Percentiles rank a stretch among this genome's conserved stretches.
These are phyloP conservation scores for Protomyces arabidopsidicola DNA, from an alignment of 1,139 yeast genomes.

Conservation along the genomic window DNA sequence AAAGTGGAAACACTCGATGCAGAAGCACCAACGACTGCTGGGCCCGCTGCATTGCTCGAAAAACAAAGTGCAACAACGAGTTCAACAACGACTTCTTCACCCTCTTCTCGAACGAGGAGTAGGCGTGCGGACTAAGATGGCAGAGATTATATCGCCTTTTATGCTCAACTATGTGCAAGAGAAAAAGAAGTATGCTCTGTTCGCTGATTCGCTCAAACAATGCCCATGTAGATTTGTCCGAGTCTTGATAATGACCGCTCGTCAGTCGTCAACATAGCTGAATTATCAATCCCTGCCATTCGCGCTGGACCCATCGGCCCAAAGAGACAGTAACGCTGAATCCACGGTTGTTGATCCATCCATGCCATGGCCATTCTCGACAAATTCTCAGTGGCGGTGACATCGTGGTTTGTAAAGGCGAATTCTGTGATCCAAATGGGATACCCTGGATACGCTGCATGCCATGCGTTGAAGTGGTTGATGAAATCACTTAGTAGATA, in stretches of 20 bases:
- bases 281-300: constrained; percentile 19
- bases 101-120: constrained; percentile 11
- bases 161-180: neutral
- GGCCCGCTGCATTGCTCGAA: neutral
- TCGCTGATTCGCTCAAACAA: neutral
- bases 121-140: neutral
- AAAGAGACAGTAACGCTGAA: constrained; percentile 26
- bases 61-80: neutral
- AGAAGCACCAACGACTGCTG: neutral
- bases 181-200: neutral
- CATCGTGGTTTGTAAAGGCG: constrained; percentile 17
- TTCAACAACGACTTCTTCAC: neutral
- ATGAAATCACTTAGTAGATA: constrained; percentile 5
- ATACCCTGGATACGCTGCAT: constrained; percentile 8
- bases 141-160: neutral
- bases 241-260: constrained; percentile 2
- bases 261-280: constrained; percentile 15
- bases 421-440: constrained; percentile 26
- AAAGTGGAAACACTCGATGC: neutral
- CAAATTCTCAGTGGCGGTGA: neutral
- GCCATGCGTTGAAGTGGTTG: constrained; percentile 9
- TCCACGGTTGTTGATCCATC: constrained; percentile 24
- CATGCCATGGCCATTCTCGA: constrained; percentile 13
- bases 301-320: constrained; percentile 24
- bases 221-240: constrained; percentile 15